A percentile compares a stretch with the other conserved stretches of the same genome.
Conservation (phyloP, 805 yeast species). For the Schizosaccharomyces cryophilus region DNA sequence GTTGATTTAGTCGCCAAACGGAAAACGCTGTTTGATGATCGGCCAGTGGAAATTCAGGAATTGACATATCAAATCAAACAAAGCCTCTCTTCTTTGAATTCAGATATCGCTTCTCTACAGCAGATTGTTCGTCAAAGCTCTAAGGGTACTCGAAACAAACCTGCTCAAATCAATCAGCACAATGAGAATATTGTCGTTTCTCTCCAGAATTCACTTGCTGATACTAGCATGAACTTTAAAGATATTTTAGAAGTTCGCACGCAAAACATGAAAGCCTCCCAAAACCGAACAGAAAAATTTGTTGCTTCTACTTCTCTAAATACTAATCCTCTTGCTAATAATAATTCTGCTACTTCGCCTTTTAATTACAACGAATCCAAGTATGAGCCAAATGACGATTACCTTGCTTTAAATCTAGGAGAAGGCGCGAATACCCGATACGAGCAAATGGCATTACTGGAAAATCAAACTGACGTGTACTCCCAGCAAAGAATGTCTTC, state of each 20-base stretch:
- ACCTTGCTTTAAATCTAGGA: slow-evolving; percentile 13
- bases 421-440: slow-evolving; percentile 13
- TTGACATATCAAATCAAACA: slow-evolving; percentile 64
- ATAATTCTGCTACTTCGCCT: background rate
- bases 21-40: slow-evolving; percentile 79
- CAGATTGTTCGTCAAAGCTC: slow-evolving; percentile 19
- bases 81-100: slow-evolving; percentile 61
- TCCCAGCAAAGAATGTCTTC: slow-evolving; percentile 68
- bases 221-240: slow-evolving; percentile 77
- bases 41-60: slow-evolving; percentile 81
- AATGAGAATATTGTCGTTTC: slow-evolving; percentile 69
- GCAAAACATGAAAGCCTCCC: slow-evolving; percentile 50
- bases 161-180: slow-evolving; percentile 36
- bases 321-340: background rate
- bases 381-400: slow-evolving; percentile 3
- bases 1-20: slow-evolving; percentile 38
- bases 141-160: slow-evolving; percentile 13
- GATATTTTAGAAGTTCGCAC: slow-evolving; percentile 75
- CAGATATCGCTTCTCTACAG: slow-evolving; percentile 38
- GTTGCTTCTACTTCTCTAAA: slow-evolving; percentile 23
- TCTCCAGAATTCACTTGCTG: slow-evolving; percentile 70
- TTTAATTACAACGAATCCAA: background rate
- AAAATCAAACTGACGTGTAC: slow-evolving; percentile 51
- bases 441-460: slow-evolving; percentile 61
- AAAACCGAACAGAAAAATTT: slow-evolving; percentile 63